Conservation (phyloP, 2,329 filamentous ascomycete species). For the Paracamarosporium sp. region DNA sequence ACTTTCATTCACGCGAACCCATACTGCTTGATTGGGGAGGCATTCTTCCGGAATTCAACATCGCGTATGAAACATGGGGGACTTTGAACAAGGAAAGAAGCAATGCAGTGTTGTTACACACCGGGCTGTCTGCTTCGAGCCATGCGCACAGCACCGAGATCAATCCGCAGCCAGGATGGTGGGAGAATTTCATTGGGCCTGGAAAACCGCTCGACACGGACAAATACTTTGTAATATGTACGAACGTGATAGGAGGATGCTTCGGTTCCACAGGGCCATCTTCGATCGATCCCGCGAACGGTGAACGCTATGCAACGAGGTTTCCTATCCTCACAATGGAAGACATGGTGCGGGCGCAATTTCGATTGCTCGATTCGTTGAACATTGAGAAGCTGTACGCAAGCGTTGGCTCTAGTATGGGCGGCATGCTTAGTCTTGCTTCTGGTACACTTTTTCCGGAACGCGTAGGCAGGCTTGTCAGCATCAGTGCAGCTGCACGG, state of each 20-base stretch:
- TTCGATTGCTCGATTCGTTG: conserved; percentile 81
- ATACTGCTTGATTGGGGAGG: conserved; percentile 94
- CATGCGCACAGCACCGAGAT: conserved; percentile 90
- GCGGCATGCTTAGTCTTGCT: conserved; percentile 95
- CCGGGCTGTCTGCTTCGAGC: conserved; percentile 93
- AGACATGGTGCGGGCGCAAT: conserved; percentile 97
- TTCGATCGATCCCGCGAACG: conserved; percentile 86
- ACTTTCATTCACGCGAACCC: conserved; percentile 75
- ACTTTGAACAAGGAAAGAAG: conserved; percentile 77
- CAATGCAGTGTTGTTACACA: conserved; percentile 92
- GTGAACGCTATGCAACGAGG: conserved; percentile 86
- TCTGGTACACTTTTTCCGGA: conserved; percentile 84
- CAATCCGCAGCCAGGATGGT: conserved; percentile 94
- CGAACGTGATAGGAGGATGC: conserved; percentile 94
- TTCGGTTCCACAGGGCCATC: conserved; percentile 94
- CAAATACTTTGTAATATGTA: conserved; percentile 93
- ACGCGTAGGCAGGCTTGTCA: conserved; percentile 81
- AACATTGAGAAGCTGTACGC: conserved; percentile 83
- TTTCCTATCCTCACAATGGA: conserved; percentile 96
- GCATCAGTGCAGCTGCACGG: conserved; percentile 90
- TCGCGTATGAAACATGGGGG: conserved; percentile 96
- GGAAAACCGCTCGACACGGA: conserved; percentile 85
- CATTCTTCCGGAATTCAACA: conserved; percentile 83
- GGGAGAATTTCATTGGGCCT: conserved; percentile 97
- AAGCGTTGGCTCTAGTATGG: conserved; percentile 96